Evolutionary conservation across 106 monocot genomes (phyloP), one percentile per base, ranked within the genome.

Genomic region (Dendrobium officinale): DNA sequence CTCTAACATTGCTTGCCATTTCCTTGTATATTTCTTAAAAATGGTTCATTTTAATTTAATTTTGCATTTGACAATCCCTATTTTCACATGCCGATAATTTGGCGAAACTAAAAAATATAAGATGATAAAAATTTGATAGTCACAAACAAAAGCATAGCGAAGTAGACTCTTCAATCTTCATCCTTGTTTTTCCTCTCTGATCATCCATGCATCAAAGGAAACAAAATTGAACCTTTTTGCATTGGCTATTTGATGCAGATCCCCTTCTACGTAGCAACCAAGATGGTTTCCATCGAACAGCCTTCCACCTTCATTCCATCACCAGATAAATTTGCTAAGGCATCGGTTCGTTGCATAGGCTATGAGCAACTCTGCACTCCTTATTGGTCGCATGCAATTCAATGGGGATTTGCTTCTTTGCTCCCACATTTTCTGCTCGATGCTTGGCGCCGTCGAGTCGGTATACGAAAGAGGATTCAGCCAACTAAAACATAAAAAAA

Each of bases 311-410:
- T 89, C 56, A 81, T 86, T 5, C 93, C 96, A 4, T 88, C 93
- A n/a, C 67, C 91, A 0, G 91, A 91, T 20, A 42, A 73, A 4
- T 96, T 87, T 45, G 93, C 93, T 19, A 44, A 77, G 4, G 81
- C 84, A 41, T 88, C 88, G 0, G 37, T 96, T 48, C 80, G 78
- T 0, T 88, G 91, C 85, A 96, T 96, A 31, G 96, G 96, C 1
- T 87, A 93, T 44, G 93, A 91, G 29, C 56, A 88, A 26, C 84
- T 86, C 54, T 91, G 91, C 81, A 85, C 88, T 5, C 96, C 96
- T 1, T 96, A 93, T 77, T 96, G 93, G 91, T 84, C 91, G 2
- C 96, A 96, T 77, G 86, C 88, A 41, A 17, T 93, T n/a, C 74
- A 84, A 66, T 96, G 96, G 93, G 80, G 85, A n/a, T 29, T 95